A percentile compares a stretch with the other conserved stretches of the same genome.
These are phyloP conservation scores for Hanseniaspora jakobsenii DNA, from an alignment of 805 yeast genomes.

Conservation along the genomic window DNA sequence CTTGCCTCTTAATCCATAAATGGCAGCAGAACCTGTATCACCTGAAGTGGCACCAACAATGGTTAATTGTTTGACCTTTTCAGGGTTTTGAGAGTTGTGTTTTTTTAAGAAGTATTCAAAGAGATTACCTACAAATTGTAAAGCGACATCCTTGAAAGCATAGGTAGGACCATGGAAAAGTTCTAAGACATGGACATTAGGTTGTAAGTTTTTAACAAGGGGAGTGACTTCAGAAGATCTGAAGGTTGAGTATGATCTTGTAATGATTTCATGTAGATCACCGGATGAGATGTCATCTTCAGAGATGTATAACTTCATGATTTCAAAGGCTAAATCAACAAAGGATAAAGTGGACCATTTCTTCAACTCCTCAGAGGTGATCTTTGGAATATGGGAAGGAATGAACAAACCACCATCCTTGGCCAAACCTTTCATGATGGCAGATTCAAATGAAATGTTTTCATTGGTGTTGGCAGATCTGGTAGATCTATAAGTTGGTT, in stretches of 20 bases:
- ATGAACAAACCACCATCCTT: constrained; percentile 92
- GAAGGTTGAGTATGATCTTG: constrained; percentile 78
- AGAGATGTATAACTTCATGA: constrained; percentile 67
- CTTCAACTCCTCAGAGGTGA: constrained; percentile 40
- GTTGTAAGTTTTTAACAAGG: constrained; percentile 37
- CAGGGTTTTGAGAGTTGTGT: constrained; percentile 45
- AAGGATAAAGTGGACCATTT: constrained; percentile 68
- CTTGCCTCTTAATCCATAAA: constrained; percentile 92
- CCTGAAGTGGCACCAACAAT: constrained; percentile 99
- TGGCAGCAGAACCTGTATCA: constrained; percentile 98
- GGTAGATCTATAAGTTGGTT: constrained; percentile 54
- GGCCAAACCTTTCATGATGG: constrained; percentile 82
- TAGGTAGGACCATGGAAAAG: constrained; percentile 98
- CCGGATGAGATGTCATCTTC: constrained; percentile 57
- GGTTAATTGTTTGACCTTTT: constrained; percentile 66
- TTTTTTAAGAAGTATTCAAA: constrained; percentile 84
- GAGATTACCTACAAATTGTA: constrained; percentile 93
- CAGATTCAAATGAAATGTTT: constrained; percentile 61
- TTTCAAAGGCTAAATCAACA: constrained; percentile 75
- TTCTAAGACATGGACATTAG: constrained; percentile 67
- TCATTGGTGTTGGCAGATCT: constrained; percentile 41
- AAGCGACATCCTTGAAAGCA: constrained; percentile 97
- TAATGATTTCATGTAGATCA: constrained; percentile 53
- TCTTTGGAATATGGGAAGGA: constrained; percentile 68
- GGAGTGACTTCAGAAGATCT: constrained; percentile 86